A percentile compares a stretch with the other conserved stretches of the same genome.
These are phyloP conservation scores for Platanthera guangdongensis DNA, from an alignment of 106 monocot genomes.

Conservation along the genomic window DNA sequence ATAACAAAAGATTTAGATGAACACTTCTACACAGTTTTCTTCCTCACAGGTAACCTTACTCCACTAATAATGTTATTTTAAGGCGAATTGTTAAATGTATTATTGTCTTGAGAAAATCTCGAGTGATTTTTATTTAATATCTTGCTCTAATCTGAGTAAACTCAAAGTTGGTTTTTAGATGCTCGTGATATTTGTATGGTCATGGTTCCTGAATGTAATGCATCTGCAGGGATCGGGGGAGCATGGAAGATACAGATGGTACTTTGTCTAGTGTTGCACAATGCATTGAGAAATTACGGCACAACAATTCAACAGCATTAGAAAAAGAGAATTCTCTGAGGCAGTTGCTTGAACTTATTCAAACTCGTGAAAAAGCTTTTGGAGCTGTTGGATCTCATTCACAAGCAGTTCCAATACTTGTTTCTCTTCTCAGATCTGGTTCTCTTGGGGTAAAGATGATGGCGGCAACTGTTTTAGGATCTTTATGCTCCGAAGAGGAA, in stretches of 20 bases:
- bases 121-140: neutral
- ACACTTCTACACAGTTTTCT: too few relatives aligned
- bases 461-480: constrained; percentile 71
- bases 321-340: constrained; percentile 85
- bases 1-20: too few relatives aligned
- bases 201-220: neutral
- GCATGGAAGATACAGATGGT: constrained; percentile 88
- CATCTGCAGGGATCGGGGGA: constrained; percentile 50
- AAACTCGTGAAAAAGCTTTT: constrained; percentile 79
- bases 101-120: neutral
- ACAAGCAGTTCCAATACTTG: constrained; percentile 93
- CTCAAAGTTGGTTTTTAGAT: neutral
- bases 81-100: neutral
- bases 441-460: constrained; percentile 65
- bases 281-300: constrained; percentile 81
- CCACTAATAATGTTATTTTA: neutral
- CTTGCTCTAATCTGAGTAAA: constrained; percentile 1
- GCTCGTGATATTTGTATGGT: neutral
- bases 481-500: constrained; percentile 94
- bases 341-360: constrained; percentile 82
- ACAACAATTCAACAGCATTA: constrained; percentile 53
- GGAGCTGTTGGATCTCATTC: constrained; percentile 96
- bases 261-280: constrained; percentile 89
- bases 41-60: neutral
- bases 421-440: constrained; percentile 91